Conservation (phyloP, 2,329 filamentous ascomycete species). For the Talaromyces atroroseus region DNA sequence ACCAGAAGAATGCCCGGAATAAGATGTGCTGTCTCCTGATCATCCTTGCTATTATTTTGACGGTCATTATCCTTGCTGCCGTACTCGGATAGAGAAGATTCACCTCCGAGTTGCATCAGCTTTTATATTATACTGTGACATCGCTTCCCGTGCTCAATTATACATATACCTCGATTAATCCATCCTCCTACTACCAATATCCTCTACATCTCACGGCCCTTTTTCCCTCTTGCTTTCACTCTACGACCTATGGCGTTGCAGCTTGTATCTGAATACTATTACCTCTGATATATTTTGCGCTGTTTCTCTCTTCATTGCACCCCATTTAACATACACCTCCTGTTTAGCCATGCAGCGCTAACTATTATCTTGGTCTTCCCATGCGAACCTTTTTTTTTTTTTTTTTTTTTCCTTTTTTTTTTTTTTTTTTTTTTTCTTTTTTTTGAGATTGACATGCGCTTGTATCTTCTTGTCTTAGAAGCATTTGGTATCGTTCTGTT, state of each 20-base stretch:
- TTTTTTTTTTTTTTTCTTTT: too few species aligned
- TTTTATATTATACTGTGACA: neutral
- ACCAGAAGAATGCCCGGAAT: constrained; percentile 92
- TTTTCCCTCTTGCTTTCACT: neutral
- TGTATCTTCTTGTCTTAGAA: neutral
- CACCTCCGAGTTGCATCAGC: neutral
- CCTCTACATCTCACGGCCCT: neutral
- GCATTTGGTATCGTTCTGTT: neutral
- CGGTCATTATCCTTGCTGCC: constrained; percentile 83
- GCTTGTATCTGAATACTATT: neutral
- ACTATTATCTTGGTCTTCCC: neutral
- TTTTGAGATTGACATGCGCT: neutral
- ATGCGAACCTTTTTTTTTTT: too few species aligned
- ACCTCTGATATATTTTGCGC: neutral
- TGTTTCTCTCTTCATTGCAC: neutral
- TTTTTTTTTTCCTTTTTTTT: too few species aligned
- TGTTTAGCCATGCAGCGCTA: neutral
- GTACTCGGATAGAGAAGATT: constrained; percentile 56
- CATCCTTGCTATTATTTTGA: constrained; percentile 80
- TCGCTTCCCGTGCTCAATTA: neutral
- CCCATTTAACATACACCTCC: neutral
- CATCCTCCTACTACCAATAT: neutral
- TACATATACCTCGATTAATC: neutral
- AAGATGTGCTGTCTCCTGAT: constrained; percentile 90
- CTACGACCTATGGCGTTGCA: constrained; percentile 1